Percentiles rank a stretch among this genome's conserved stretches.
phyloP scores from a whole-genome alignment of 139 green algal genomes.

The Astrephomene gubernaculifera region DNA sequence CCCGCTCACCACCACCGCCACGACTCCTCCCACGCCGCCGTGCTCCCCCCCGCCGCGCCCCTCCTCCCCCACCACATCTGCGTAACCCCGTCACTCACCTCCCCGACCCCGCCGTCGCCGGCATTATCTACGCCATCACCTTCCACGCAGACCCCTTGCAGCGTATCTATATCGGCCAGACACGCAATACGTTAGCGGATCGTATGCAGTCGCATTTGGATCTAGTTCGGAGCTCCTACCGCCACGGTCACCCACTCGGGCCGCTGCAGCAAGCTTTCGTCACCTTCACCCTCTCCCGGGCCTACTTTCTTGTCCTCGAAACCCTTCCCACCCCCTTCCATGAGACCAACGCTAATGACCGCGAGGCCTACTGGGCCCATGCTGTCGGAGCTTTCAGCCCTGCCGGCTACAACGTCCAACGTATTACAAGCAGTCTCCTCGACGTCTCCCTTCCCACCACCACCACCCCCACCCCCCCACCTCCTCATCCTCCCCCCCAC shows the following conservation, averaged over 20 bases:
- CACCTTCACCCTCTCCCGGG: not conserved
- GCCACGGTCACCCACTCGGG: not conserved
- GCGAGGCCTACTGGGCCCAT: not conserved
- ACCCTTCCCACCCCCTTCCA: not conserved
- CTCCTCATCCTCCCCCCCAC: not conserved
- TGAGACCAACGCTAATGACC: not conserved
- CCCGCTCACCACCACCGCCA: too few species aligned
- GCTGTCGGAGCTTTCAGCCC: not conserved
- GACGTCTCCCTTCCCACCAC: not conserved
- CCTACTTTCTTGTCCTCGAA: not conserved
- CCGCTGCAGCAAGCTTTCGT: not conserved
- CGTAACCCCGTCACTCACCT: too few species aligned
- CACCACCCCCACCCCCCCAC: not conserved
- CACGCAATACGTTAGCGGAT: too few species aligned
- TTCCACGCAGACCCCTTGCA: too few species aligned
- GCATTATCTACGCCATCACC: too few species aligned
- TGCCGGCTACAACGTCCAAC: not conserved
- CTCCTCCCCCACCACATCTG: too few species aligned
- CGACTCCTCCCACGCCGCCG: too few species aligned
- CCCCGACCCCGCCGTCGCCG: too few species aligned
- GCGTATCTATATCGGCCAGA: too few species aligned
- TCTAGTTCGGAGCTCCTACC: not conserved
- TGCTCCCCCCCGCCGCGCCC: too few species aligned
- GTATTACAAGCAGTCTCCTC: not conserved
- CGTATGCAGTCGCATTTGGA: not conserved